phyloP scores from a whole-genome alignment of 1,284 basidiomycete species.

The Rhodotorula sp. region DNA sequence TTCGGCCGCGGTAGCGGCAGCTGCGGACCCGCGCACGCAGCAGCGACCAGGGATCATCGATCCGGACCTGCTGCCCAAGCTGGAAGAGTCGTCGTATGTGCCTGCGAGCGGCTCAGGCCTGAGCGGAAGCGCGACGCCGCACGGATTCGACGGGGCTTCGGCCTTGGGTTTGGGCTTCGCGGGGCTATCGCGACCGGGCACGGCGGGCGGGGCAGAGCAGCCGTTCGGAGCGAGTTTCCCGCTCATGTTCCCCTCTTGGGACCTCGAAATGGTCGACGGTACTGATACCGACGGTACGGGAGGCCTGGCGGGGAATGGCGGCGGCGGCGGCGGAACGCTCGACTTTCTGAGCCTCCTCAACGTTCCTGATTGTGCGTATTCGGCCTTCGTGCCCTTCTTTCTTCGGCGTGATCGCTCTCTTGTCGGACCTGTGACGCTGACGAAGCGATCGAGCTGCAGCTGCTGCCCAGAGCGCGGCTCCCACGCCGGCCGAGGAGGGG shows the following conservation, averaged over 20 bases:
- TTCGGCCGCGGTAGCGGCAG: not conserved
- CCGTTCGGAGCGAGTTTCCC: constrained; percentile 1
- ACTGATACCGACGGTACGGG: not conserved
- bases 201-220: not conserved
- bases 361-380: not conserved
- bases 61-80: not conserved
- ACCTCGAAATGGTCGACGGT: not conserved
- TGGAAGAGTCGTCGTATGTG: not conserved
- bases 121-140: not conserved
- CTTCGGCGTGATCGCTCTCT: not conserved
- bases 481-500: too few relatives aligned
- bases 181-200: not conserved
- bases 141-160: not conserved
- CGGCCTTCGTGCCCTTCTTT: not conserved
- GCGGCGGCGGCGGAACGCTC: not conserved
- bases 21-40: not conserved
- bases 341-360: constrained; percentile 4
- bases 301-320: not conserved
- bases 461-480: too few relatives aligned
- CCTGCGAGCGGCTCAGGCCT: not conserved
- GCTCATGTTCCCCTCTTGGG: constrained; percentile 7
- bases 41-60: not conserved
- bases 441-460: too few relatives aligned
- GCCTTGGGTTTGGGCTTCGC: not conserved
- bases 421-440: not conserved